Evolutionary conservation across 495 filamentous ascomycete species (phyloP), one percentile per base, ranked within the genome.

Genomic region (Neurospora sublineolata): DNA sequence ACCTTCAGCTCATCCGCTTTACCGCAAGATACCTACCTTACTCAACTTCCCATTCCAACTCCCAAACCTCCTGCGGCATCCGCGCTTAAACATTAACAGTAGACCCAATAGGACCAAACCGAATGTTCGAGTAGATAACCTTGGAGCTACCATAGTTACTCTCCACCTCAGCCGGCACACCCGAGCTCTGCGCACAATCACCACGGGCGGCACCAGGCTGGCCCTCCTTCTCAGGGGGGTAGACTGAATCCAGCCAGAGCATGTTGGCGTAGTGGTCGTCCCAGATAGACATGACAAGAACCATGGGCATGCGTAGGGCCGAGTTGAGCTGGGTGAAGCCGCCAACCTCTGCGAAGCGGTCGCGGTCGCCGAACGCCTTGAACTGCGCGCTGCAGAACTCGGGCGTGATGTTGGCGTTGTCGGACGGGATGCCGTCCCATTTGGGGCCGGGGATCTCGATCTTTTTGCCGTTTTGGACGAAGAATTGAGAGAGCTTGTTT

Each of bases 171-270:
- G 76, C 75, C 11, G 91, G 90, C 1, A 82, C 83, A 41, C 90
- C 91, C 36, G 87, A 88, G 27, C 52, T 60, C 38, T 82, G 84
- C 16, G 83, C 69, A 78, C 92, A 95, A 68, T 86, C 84, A 68
- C 92, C 92, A 80, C 92, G 91, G 72, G 84, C 86, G 58, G 86
- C 87, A 80, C 92, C 92, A 37, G 90, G 90, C 9, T 74, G 75
- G 69, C 83, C 76, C 20, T 68, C 75, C 75, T 79, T 81, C 37
- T 86, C 85, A 37, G 86, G 83, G 4, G 92, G 92, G 83, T 91
- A 93, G 80, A 79, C 85, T 75, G 88, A 89, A 83, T 94, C 92
- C 75, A 95, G 89, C 92, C 92, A 94, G 72, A 91, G 85, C 92
- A 94, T 94, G 83, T 92, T 87, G 80, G 87, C 83, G 76, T 86